Evolutionary conservation across 1,284 basidiomycete genomes (phyloP), one percentile per base, ranked within the genome.

Genomic region (Ceraceosorus guamensis): DNA sequence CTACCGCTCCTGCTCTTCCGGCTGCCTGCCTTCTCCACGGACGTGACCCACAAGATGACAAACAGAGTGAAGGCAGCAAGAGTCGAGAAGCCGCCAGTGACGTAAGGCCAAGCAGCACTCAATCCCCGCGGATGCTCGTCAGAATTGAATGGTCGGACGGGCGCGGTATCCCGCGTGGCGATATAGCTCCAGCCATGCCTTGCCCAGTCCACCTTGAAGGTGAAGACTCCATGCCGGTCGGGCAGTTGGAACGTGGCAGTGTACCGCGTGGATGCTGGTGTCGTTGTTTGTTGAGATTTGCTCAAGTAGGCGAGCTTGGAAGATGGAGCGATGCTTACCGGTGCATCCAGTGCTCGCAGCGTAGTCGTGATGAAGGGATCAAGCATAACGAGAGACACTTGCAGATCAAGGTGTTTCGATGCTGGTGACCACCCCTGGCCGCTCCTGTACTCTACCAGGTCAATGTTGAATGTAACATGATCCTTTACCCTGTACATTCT

Each of bases 201-300:
- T 75, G 88, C 89, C 79, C 90, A 86, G 77, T 92, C 83, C 46
- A 96, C 79, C 31, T 89, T 81, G 75, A 98, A 92, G 73, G 96
- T 96, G 83, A 95, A 98, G 11, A 98, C 95, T 46, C 95, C 93
- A 76, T 98, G 95, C 56, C 91, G 81, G 78, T 97, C 93, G 3
- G 93, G 93, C 3, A 87, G 85, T 45, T 84, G 84, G 83, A 98
- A 92, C 2, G 82, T 83, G 3, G 86, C 82, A 8, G 82, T 81
- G 79, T 91, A 96, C 61, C 66, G 57, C 11, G 82, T 82, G 47
- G 52, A 18, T 8, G 68, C 62, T 50, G 34, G 34, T 50, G 53
- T 55, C 85, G 14, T 24, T n/a, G n/a, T n/a, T n/a, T n/a, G n/a
- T n/a, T n/a, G n/a, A n/a, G n/a, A n/a, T n/a, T n/a, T n/a, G n/a